These are phyloP conservation scores for Cryptosporidium muris DNA, from an alignment of 169 alveolate species.

Conservation along the genomic window DNA sequence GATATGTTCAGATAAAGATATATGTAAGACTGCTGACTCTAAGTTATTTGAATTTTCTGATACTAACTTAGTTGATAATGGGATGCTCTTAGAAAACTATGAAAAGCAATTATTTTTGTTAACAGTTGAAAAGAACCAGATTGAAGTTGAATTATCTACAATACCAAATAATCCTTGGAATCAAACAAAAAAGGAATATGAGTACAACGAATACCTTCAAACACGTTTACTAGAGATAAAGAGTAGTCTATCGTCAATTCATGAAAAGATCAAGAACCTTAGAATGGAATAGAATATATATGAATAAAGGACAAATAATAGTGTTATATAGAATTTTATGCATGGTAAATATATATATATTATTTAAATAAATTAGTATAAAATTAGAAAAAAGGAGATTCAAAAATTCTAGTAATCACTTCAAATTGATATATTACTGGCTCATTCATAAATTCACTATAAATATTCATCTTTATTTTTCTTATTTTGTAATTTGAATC, in stretches of 20 bases:
- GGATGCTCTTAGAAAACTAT: conserved; percentile 9
- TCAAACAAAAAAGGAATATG: conserved; percentile 32
- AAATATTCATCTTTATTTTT: background rate
- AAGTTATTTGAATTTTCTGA: conserved; percentile 1
- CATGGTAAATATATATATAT: no score
- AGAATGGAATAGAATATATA: conserved; percentile 9
- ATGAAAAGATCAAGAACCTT: conserved; percentile 11
- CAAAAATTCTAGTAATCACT: background rate
- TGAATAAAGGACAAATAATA: background rate
- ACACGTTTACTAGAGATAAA: conserved; percentile 42
- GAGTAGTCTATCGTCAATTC: conserved; percentile 27
- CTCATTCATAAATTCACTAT: background rate
- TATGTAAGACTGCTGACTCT: background rate
- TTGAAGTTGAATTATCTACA: conserved; percentile 40
- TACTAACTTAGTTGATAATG: background rate
- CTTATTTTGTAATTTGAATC: background rate
- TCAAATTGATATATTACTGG: background rate
- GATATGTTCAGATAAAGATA: background rate
- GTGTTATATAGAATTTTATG: background rate
- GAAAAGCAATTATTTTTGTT: conserved; percentile 53
- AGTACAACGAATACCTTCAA: conserved; percentile 27
- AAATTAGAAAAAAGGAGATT: no score
- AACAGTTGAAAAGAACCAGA: conserved; percentile 57
- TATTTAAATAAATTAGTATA: no score
- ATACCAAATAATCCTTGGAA: conserved; percentile 53